Percentiles rank a stretch among this genome's conserved stretches.
Evolutionary conservation across 441 rosid genomes (phyloP).

Genomic region (Pelargonium australe): DNA sequence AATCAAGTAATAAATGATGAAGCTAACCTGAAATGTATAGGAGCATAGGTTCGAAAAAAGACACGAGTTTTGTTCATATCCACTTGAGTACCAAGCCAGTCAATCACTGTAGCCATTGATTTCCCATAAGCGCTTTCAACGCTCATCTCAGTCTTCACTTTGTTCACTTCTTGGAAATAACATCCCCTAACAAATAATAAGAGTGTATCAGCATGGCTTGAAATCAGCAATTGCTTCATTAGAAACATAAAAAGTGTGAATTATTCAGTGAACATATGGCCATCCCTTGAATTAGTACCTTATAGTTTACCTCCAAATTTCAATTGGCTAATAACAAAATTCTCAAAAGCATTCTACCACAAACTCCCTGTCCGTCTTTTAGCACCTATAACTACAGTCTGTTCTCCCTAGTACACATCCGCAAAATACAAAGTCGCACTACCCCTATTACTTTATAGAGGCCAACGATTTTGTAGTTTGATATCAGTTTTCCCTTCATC

Average conservation of each 20-base stretch:
- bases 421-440: too few species aligned
- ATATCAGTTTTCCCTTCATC: too few species aligned
- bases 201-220: constrained; percentile 1
- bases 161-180: constrained; percentile 68
- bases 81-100: constrained; percentile 63
- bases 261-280: neutral
- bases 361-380: too few species aligned
- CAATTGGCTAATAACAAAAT: too few species aligned
- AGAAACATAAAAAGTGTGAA: constrained; percentile 1
- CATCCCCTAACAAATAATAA: constrained; percentile 50
- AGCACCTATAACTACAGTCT: too few species aligned
- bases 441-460: too few species aligned
- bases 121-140: constrained; percentile 54
- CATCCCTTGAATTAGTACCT: neutral
- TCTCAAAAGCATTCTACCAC: too few species aligned
- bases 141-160: constrained; percentile 51
- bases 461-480: too few species aligned
- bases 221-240: neutral
- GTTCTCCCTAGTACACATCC: too few species aligned
- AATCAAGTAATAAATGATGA: constrained; percentile 1
- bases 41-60: constrained; percentile 85
- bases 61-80: constrained; percentile 61
- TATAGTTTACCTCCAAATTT: too few species aligned
- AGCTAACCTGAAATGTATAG: constrained; percentile 88
- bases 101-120: constrained; percentile 57